A percentile compares a stretch with the other conserved stretches of the same genome.
These are phyloP conservation scores for Ophiocordyceps polyrhachis-furcata DNA, from an alignment of 2,329 filamentous ascomycete species.

Conservation along the genomic window DNA sequence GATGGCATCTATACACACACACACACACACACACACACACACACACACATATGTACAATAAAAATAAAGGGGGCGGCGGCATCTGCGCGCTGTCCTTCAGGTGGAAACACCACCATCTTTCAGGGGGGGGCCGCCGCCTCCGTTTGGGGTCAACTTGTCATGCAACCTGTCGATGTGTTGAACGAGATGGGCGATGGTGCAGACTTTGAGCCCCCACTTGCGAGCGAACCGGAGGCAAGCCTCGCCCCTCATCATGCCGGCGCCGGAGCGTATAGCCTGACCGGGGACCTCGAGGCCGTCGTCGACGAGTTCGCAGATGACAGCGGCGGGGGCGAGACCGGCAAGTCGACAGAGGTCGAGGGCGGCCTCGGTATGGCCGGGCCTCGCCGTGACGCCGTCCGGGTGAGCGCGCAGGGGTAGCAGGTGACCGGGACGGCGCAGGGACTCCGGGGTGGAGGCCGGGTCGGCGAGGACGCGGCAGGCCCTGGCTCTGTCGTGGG, in stretches of 20 bases:
- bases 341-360: slow-evolving; percentile 78
- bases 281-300: slow-evolving; percentile 60
- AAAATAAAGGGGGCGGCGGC: too few species aligned
- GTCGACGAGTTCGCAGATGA: slow-evolving; percentile 83
- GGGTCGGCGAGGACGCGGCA: slow-evolving; percentile 61
- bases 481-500: slow-evolving; percentile 68
- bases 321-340: slow-evolving; percentile 49
- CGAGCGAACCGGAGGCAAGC: slow-evolving; percentile 75
- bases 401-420: slow-evolving; percentile 63
- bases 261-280: slow-evolving; percentile 40
- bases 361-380: slow-evolving; percentile 85
- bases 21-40: too few species aligned
- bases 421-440: slow-evolving; percentile 77
- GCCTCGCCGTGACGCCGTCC: slow-evolving; percentile 63
- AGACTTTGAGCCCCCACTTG: slow-evolving; percentile 78
- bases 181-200: slow-evolving; percentile 85
- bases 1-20: too few species aligned
- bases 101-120: too few species aligned
- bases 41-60: too few species aligned
- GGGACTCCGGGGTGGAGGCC: slow-evolving; percentile 32
- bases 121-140: slow-evolving; percentile 8
- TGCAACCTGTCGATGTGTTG: slow-evolving; percentile 60
- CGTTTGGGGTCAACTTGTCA: slow-evolving; percentile 29
- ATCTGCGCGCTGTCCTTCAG: too few species aligned
- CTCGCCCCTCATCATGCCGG: slow-evolving; percentile 86